phyloP scores from a whole-genome alignment of 2,329 filamentous ascomycete species.

The Geosmithia putterillii region DNA sequence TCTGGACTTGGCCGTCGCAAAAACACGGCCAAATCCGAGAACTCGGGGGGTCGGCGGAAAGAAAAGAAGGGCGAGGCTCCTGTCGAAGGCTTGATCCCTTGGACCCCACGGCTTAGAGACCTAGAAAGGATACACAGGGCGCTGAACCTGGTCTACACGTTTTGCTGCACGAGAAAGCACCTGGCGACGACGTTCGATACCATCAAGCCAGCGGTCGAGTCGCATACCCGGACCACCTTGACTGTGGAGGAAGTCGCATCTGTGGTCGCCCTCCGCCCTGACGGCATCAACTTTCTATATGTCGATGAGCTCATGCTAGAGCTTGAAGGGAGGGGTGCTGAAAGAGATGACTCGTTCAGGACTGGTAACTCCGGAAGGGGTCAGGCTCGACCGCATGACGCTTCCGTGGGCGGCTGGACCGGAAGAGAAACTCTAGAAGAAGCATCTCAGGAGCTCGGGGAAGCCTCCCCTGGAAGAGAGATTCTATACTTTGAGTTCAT shows the following conservation, averaged over 20 bases:
- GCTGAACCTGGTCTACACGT: conserved; percentile 86
- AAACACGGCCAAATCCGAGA: background rate
- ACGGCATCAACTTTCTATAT: conserved; percentile 71
- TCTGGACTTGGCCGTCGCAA: background rate
- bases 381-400: conserved; percentile 37
- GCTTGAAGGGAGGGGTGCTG: conserved; percentile 61
- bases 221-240: conserved; percentile 61
- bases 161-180: conserved; percentile 87
- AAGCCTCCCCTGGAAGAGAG: conserved; percentile 34
- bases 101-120: conserved; percentile 63
- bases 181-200: conserved; percentile 85
- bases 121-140: conserved; percentile 71
- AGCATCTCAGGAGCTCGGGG: conserved; percentile 2
- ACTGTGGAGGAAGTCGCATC: conserved; percentile 69
- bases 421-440: conserved; percentile 28
- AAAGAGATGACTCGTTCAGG: conserved; percentile 52
- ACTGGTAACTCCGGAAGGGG: conserved; percentile 29
- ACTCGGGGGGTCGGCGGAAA: conserved; percentile 1
- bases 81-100: conserved; percentile 30
- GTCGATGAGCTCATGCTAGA: conserved; percentile 77
- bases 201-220: conserved; percentile 73
- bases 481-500: conserved; percentile 86
- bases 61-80: conserved; percentile 4
- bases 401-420: conserved; percentile 43
- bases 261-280: conserved; percentile 66